Evolutionary conservation across 305 asterid genomes (phyloP).

Genomic region (Solanum aculeatissimum): DNA sequence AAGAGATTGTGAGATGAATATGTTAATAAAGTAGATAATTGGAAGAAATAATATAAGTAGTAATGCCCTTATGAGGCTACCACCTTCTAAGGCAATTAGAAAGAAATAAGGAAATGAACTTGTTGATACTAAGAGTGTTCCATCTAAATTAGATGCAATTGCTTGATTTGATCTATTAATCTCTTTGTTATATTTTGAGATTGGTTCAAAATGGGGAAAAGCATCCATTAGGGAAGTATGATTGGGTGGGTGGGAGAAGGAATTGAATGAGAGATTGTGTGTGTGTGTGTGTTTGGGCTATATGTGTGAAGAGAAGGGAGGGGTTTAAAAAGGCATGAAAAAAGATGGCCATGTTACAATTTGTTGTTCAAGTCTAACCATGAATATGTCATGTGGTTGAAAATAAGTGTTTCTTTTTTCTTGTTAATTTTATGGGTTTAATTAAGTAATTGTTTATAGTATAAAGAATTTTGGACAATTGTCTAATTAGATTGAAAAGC

Average conservation of each 20-base stretch:
- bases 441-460: neutral
- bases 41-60: constrained; percentile 44
- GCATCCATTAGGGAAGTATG: constrained; percentile 22
- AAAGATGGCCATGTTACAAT: constrained; percentile 7
- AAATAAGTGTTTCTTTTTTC: neutral
- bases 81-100: constrained; percentile 87
- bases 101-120: constrained; percentile 75
- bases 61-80: constrained; percentile 54
- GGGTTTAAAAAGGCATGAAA: constrained; percentile 45
- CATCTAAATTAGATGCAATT: constrained; percentile 74
- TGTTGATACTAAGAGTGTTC: constrained; percentile 49
- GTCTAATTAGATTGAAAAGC: no score
- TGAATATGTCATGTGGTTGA: constrained; percentile 35
- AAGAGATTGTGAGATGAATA: constrained; percentile 45
- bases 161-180: constrained; percentile 50
- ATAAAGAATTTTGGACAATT: neutral
- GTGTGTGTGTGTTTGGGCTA: constrained; percentile 9
- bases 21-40: constrained; percentile 33
- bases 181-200: constrained; percentile 33
- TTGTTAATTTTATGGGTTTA: neutral
- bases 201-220: constrained; percentile 35
- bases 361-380: neutral
- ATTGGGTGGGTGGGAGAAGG: neutral
- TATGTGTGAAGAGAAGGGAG: neutral
- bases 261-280: neutral